Evolutionary conservation across 2,329 filamentous ascomycete species (phyloP).

Genomic region (Pyrenophora graminea): DNA sequence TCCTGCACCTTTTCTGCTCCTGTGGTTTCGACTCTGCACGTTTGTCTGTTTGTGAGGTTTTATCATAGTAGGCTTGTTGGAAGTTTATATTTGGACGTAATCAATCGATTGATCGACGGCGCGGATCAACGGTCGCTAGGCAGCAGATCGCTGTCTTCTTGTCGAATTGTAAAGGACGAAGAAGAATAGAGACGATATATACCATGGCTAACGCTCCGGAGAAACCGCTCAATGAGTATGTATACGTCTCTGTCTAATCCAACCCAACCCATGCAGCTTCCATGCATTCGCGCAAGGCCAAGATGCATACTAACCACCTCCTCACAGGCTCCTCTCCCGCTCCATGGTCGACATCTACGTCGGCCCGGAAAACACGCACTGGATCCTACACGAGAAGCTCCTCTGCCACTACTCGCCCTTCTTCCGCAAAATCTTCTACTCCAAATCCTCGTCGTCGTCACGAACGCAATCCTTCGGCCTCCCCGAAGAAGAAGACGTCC

Average conservation of each 20-base stretch:
- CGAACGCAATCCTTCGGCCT: slow-evolving; percentile 52
- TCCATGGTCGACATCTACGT: slow-evolving; percentile 62
- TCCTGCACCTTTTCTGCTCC: not conserved
- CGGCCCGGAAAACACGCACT: slow-evolving; percentile 58
- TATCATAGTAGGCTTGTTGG: not conserved
- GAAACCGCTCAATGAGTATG: slow-evolving; percentile 45
- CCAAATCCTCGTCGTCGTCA: slow-evolving; percentile 29
- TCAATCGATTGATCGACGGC: no score
- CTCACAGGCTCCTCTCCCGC: slow-evolving; percentile 55
- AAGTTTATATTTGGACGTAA: not conserved
- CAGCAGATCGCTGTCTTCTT: not conserved
- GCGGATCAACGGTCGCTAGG: slow-evolving; percentile 7
- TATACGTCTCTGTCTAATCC: not conserved
- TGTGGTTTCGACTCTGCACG: no score
- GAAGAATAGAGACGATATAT: not conserved
- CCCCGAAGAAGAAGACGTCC: slow-evolving; percentile 57
- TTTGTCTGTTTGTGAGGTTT: no score
- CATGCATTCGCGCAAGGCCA: no score
- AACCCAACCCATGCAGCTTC: no score
- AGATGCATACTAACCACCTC: not conserved
- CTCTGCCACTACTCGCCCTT: slow-evolving; percentile 59
- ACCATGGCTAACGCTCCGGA: slow-evolving; percentile 34
- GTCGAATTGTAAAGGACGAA: not conserved
- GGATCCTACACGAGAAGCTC: slow-evolving; percentile 61
- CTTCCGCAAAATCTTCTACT: slow-evolving; percentile 59